Evolutionary conservation across 1,139 yeast genomes (phyloP), one percentile per base, ranked within the genome.

Genomic region (Yamadazyma conglobata): DNA sequence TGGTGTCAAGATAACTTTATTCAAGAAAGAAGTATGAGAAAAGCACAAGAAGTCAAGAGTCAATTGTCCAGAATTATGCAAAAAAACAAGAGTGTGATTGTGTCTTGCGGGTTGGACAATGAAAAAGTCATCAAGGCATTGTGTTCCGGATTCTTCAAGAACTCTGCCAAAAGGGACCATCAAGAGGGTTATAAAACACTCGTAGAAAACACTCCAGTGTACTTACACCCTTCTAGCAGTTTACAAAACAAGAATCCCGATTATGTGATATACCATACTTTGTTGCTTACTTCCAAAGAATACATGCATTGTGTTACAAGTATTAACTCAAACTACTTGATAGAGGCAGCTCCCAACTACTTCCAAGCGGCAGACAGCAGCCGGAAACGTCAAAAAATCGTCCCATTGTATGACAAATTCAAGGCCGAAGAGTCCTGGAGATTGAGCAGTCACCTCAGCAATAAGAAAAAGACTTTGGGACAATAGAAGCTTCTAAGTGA

Each of bases 251-350:
- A 81, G 44, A 73, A 70, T 12, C 79, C 89, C 3, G 88, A 82
- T 39, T 84, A 83, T 48, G 93, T 88, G 31, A 64, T 91, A 2
- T 91, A 88, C 50, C 95, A 89, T 50, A 81, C 93, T 5, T 64
- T 91, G 33, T 64, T 89, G 27, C 64, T 86, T 47, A 91, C 97
- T 0, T 72, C 87, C 4, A 79, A 78, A 48, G 97, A 89, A 61
- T 91, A 88, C 54, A 87, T 91, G 96, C 93, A 87, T 37, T 83
- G 87, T 46, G 84, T 80, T 6, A 81, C 94, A 0, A 68, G 74
- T 4, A 79, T 91, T 31, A 93, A 87, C 34, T 89, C 96, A 0
- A 67, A 68, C 41, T 89, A 97, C 96, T 64, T 91, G 24, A 67
- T 81, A 6, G 88, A 84, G 45, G 72, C 77, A 22, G 97, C 97